Conservation (phyloP, 352 stramenopile species). For the Stramenopiles sp. region DNA sequence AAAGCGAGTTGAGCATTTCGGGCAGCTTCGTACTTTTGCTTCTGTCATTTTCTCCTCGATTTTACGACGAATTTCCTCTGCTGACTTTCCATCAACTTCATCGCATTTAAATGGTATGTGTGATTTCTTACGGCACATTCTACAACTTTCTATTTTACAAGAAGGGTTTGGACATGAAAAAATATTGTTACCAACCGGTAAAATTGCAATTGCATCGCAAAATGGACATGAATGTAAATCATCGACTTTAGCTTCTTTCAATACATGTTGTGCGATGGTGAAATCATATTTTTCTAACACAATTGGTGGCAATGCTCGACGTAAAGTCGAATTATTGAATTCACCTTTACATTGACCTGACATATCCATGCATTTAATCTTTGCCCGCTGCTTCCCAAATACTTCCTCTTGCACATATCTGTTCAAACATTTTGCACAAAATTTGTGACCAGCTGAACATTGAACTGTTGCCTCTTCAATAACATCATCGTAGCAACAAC, state of each 20-base stretch:
- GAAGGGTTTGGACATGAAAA: constrained; percentile 7
- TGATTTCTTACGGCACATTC: constrained; percentile 6
- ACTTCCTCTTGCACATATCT: constrained; percentile 14
- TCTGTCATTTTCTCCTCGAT: constrained; percentile 21
- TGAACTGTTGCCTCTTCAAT: background rate
- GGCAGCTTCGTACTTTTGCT: constrained; percentile 16
- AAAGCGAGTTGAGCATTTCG: constrained; percentile 6
- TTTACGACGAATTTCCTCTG: background rate
- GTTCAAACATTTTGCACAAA: constrained; percentile 15
- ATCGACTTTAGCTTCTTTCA: background rate
- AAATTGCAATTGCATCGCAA: constrained; percentile 10
- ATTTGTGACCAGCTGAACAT: constrained; percentile 18
- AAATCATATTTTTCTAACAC: constrained; percentile 8
- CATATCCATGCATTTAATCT: constrained; percentile 15
- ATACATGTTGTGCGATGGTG: background rate
- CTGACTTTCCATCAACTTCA: constrained; percentile 11
- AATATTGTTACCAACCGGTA: background rate
- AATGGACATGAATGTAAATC: background rate
- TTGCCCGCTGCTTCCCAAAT: constrained; percentile 4
- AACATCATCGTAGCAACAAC: background rate
- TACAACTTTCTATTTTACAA: constrained; percentile 14
- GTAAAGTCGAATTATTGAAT: constrained; percentile 11
- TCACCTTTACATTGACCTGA: background rate
- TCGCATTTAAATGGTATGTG: constrained; percentile 16
- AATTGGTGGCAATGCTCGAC: background rate